A percentile compares a stretch with the other conserved stretches of the same genome.
phyloP scores from a whole-genome alignment of 1,284 basidiomycete genomes.

The Cryptococcus wingfieldii region DNA sequence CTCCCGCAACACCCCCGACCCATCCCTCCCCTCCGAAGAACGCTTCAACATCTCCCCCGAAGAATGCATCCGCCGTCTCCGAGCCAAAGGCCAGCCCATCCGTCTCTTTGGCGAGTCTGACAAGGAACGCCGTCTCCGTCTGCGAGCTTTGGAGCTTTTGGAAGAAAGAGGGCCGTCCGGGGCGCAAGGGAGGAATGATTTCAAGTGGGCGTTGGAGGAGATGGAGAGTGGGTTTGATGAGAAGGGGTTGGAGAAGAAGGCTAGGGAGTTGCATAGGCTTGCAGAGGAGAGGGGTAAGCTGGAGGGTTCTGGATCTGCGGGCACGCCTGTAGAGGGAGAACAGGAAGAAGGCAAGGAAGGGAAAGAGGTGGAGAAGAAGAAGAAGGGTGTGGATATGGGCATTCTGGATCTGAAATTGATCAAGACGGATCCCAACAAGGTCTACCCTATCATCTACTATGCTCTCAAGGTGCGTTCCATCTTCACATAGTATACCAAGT shows the following conservation, averaged over 20 bases:
- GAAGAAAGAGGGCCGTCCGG: conserved; percentile 65
- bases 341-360: conserved; percentile 5
- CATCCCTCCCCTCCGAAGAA: conserved; percentile 41
- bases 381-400: conserved; percentile 52
- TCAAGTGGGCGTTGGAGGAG: conserved; percentile 86
- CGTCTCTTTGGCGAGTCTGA: conserved; percentile 92
- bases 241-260: conserved; percentile 61
- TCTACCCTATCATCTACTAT: conserved; percentile 97
- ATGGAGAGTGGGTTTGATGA: conserved; percentile 63
- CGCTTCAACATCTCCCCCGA: conserved; percentile 88
- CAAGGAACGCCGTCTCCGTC: conserved; percentile 80
- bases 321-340: neutral
- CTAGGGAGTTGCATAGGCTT: conserved; percentile 22
- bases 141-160: conserved; percentile 89
- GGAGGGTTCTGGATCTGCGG: conserved; percentile 1
- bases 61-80: conserved; percentile 81
- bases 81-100: conserved; percentile 88
- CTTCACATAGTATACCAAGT: neutral
- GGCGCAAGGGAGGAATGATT: conserved; percentile 66
- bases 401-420: conserved; percentile 74
- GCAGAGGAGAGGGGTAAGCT: conserved; percentile 19
- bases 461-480: conserved; percentile 64
- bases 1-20: conserved; percentile 32
- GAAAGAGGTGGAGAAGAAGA: conserved; percentile 32
- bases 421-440: conserved; percentile 89